These are phyloP conservation scores for Amaranthus palmeri DNA, from an alignment of 148 eudicot genomes.

Conservation along the genomic window DNA sequence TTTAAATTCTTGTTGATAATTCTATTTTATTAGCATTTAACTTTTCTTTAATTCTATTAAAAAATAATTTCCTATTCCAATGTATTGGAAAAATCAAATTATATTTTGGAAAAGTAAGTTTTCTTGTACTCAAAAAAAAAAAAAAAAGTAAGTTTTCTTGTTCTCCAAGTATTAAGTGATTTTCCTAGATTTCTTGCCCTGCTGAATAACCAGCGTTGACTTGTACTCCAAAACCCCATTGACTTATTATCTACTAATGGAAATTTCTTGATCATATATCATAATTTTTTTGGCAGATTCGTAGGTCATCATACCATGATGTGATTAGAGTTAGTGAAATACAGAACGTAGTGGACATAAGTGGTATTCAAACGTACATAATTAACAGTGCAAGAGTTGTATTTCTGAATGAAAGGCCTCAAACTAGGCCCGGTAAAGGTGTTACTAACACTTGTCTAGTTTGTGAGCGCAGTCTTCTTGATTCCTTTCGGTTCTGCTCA, in stretches of 20 bases:
- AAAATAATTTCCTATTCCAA: no score
- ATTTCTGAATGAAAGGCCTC: constrained; percentile 83
- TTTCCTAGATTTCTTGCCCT: constrained; percentile 9
- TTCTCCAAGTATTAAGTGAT: no score
- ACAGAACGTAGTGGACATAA: constrained; percentile 72
- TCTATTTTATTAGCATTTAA: no score
- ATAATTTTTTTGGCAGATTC: constrained; percentile 42
- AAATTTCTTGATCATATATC: not conserved
- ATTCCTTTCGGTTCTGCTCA: constrained; percentile 85
- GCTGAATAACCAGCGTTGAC: constrained; percentile 25
- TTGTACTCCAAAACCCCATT: not conserved
- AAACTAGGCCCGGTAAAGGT: constrained; percentile 92
- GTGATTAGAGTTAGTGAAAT: constrained; percentile 81
- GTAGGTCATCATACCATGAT: constrained; percentile 94
- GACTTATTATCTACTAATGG: no score
- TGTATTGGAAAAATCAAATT: not conserved
- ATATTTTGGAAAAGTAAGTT: no score
- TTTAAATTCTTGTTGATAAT: no score
- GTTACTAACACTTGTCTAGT: constrained; percentile 82
- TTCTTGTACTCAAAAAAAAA: no score
- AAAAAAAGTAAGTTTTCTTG: no score
- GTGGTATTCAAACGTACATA: constrained; percentile 75
- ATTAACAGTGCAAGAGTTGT: constrained; percentile 91
- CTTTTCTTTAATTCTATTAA: no score
- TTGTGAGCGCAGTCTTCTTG: constrained; percentile 85